Conservation (phyloP, 1,139 yeast genomes). For the Kazachstania sp. region DNA sequence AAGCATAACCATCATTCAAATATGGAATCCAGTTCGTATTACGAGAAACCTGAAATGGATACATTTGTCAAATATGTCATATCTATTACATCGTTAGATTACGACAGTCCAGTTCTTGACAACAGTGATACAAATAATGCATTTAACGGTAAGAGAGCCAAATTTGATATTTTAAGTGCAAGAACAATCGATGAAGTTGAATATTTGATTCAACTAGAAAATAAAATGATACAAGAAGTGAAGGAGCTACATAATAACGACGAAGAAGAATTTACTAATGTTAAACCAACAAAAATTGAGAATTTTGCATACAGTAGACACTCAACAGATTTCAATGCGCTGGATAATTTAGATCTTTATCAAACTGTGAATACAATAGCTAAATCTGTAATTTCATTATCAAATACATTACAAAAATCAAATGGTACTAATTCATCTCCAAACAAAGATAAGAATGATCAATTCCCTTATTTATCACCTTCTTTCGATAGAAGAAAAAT, state of each 20-base stretch:
- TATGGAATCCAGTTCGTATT: neutral
- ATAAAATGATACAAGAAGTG: conserved; percentile 27
- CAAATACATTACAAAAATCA: conserved; percentile 17
- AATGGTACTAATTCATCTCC: conserved; percentile 6
- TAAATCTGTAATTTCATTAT: conserved; percentile 27
- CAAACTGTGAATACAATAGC: conserved; percentile 30
- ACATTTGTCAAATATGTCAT: conserved; percentile 35
- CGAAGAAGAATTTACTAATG: too few species aligned
- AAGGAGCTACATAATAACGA: conserved; percentile 6
- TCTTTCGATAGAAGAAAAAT: conserved; percentile 21
- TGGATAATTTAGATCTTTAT: conserved; percentile 31
- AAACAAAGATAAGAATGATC: conserved; percentile 3
- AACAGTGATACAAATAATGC: conserved; percentile 24
- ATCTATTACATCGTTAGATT: conserved; percentile 33
- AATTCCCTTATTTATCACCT: conserved; percentile 14
- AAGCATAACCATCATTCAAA: conserved; percentile 23
- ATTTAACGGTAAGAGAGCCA: conserved; percentile 16
- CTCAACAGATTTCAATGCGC: conserved; percentile 17
- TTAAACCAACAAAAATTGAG: neutral
- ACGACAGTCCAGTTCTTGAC: conserved; percentile 10
- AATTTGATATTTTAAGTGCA: conserved; percentile 70
- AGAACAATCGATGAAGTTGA: conserved; percentile 68
- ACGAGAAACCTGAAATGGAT: conserved; percentile 24
- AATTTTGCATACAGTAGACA: neutral
- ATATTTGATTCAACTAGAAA: conserved; percentile 32